Conservation (phyloP, 2,329 filamentous ascomycete genomes). For the Aspergillus tanneri region DNA sequence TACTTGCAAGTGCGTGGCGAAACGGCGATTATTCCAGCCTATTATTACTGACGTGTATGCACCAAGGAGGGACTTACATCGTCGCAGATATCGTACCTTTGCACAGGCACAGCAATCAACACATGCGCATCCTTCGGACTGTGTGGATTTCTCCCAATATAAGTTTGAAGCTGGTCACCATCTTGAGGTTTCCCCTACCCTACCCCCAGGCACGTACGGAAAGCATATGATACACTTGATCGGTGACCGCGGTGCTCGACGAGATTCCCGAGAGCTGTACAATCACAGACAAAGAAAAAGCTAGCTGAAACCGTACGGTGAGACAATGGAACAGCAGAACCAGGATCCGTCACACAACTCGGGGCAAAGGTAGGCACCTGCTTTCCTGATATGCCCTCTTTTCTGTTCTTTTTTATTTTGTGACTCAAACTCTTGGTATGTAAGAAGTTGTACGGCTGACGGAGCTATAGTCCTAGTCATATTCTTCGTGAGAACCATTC, state of each 20-base stretch:
- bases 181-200: not conserved
- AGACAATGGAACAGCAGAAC: constrained; percentile 9
- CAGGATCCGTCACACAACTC: constrained; percentile 1
- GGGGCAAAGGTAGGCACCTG: constrained; percentile 12
- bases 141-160: not conserved
- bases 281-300: not conserved
- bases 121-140: not conserved
- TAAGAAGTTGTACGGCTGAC: not conserved
- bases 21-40: not conserved
- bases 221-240: not conserved
- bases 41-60: constrained; percentile 1
- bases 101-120: not conserved
- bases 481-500: not conserved
- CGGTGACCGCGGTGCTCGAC: not conserved
- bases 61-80: not conserved
- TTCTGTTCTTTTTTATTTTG: not conserved
- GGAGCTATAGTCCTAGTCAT: constrained; percentile 5
- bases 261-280: not conserved
- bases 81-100: not conserved
- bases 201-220: not conserved
- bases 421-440: not conserved
- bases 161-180: not conserved
- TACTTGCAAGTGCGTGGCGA: not conserved
- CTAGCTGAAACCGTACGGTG: not conserved
- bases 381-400: not conserved